phyloP scores from a whole-genome alignment of 2,329 filamentous ascomycete species.

The Macrophomina pseudophaseolina region DNA sequence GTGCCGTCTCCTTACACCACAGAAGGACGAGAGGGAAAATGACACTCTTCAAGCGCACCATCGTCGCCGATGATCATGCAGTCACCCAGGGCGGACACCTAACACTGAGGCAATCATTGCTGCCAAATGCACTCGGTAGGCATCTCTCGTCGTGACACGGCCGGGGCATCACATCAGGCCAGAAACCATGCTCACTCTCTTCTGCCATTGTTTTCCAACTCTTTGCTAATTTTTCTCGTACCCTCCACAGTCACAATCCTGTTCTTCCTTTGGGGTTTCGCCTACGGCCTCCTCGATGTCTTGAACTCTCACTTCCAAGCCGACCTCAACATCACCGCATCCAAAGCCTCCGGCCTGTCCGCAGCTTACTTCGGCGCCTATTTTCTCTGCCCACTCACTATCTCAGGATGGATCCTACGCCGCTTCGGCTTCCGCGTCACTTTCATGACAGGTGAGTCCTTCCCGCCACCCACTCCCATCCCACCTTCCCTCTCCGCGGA shows the following conservation, averaged over 20 bases:
- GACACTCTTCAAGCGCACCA: conserved; percentile 25
- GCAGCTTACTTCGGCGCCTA: conserved; percentile 75
- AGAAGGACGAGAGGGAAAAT: neutral
- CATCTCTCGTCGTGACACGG: neutral
- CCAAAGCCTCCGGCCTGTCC: conserved; percentile 70
- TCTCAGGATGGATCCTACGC: conserved; percentile 23
- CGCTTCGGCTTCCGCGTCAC: conserved; percentile 18
- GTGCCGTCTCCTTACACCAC: no score
- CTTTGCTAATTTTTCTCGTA: neutral
- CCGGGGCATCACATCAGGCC: neutral
- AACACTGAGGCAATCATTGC: conserved; percentile 30
- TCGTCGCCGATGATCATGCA: conserved; percentile 31
- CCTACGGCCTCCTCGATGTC: conserved; percentile 83
- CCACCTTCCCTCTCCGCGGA: no score
- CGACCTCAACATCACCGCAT: conserved; percentile 65
- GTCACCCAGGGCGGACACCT: conserved; percentile 30
- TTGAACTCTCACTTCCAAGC: conserved; percentile 74
- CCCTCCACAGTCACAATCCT: conserved; percentile 67
- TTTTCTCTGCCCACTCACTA: conserved; percentile 63
- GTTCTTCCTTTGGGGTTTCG: conserved; percentile 89
- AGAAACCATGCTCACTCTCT: neutral
- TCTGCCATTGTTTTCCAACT: neutral
- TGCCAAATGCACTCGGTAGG: conserved; percentile 30
- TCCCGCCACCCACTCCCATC: neutral
- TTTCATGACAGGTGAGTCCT: conserved; percentile 22